Evolutionary conservation across 2,329 filamentous ascomycete species (phyloP).

Genomic region (Neonectria sp.): DNA sequence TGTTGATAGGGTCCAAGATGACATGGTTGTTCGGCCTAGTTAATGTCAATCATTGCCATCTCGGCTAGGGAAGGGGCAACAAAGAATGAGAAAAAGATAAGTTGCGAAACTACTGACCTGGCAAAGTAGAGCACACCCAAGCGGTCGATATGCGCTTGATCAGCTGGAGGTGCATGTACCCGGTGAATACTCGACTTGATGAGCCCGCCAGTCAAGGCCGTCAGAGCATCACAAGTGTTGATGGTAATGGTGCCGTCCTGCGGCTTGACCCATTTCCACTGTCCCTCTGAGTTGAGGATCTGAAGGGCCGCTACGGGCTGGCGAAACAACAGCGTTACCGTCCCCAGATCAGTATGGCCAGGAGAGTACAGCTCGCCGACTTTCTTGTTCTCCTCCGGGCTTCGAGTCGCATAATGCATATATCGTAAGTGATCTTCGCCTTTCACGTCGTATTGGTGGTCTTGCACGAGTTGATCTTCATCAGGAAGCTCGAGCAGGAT

Average conservation of each 20-base stretch:
- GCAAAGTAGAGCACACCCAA: conserved; percentile 18
- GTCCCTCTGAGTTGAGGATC: conserved; percentile 59
- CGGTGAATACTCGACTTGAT: conserved; percentile 59
- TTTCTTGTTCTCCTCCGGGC: background rate
- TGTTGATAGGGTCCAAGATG: background rate
- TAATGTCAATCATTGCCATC: background rate
- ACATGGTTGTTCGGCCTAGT: background rate
- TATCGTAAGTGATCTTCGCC: conserved; percentile 73
- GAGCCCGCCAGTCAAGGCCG: conserved; percentile 63
- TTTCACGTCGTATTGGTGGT: conserved; percentile 68
- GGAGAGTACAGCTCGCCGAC: conserved; percentile 54
- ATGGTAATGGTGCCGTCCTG: conserved; percentile 65
- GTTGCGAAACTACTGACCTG: background rate
- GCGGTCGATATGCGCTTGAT: conserved; percentile 19
- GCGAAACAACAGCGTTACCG: conserved; percentile 70
- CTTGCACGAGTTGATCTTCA: conserved; percentile 67
- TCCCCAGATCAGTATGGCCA: conserved; percentile 70
- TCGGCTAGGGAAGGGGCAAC: background rate
- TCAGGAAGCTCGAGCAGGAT: conserved; percentile 67
- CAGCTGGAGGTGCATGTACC: conserved; percentile 7
- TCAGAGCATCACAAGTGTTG: conserved; percentile 64
- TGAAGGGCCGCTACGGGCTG: conserved; percentile 71
- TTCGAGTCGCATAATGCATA: conserved; percentile 64
- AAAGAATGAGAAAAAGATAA: background rate
- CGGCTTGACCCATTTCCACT: conserved; percentile 65